Evolutionary conservation across 495 filamentous ascomycete genomes (phyloP).

Genomic region (Tuber aestivum): DNA sequence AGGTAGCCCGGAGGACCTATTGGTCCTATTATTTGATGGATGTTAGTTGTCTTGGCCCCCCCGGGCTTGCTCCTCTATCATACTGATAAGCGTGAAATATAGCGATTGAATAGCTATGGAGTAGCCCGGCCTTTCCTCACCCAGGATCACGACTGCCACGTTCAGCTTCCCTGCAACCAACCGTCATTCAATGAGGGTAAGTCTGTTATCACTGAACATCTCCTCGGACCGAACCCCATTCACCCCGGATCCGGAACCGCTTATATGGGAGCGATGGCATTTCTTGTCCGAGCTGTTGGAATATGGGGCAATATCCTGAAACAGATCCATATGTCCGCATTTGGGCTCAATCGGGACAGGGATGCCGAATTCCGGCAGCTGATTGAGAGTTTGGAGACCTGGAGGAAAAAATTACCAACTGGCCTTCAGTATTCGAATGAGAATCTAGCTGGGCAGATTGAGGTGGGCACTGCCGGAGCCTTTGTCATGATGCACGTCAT

Average conservation of each 20-base stretch:
- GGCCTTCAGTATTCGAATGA: slow-evolving; percentile 42
- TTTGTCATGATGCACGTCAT: slow-evolving; percentile 44
- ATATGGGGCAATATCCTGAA: slow-evolving; percentile 43
- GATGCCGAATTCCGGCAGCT: slow-evolving; percentile 28
- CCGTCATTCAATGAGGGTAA: slow-evolving; percentile 39
- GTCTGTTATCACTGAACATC: slow-evolving; percentile 37
- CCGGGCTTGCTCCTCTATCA: not conserved
- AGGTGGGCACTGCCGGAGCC: slow-evolving; percentile 39
- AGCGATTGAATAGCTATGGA: slow-evolving; percentile 43
- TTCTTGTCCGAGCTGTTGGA: slow-evolving; percentile 37
- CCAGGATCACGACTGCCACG: slow-evolving; percentile 42
- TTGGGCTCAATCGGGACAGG: slow-evolving; percentile 23
- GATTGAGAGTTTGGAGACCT: slow-evolving; percentile 34
- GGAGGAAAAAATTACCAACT: slow-evolving; percentile 33
- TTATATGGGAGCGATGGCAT: slow-evolving; percentile 42
- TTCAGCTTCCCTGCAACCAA: slow-evolving; percentile 42
- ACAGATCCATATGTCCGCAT: slow-evolving; percentile 40
- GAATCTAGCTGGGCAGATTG: slow-evolving; percentile 42
- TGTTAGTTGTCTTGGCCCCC: slow-evolving; percentile 28
- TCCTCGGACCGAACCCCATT: slow-evolving; percentile 36
- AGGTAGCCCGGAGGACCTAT: slow-evolving; percentile 40
- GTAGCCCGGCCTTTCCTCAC: slow-evolving; percentile 42
- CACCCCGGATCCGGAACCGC: slow-evolving; percentile 23
- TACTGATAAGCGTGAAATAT: slow-evolving; percentile 12
- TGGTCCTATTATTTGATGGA: slow-evolving; percentile 44